Percentiles rank a stretch among this genome's conserved stretches.
Evolutionary conservation across 345 rosid species (phyloP).

Genomic region (Gossypium raimondii): DNA sequence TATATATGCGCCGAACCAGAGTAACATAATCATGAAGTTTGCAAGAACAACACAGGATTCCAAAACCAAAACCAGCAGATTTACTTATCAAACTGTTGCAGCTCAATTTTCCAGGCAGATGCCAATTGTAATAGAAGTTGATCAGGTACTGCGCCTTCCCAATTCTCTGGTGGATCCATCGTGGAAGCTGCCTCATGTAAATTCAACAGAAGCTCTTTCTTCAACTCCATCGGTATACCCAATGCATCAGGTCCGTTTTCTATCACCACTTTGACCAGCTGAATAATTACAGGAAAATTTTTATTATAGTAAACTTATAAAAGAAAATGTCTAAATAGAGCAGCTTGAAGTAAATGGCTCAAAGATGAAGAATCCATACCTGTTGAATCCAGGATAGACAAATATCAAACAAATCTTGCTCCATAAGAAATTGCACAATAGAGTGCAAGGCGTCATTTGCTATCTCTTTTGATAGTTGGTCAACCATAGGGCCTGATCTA

Average conservation of each 20-base stretch:
- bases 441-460: conserved; percentile 71
- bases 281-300: conserved; percentile 13
- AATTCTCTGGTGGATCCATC: conserved; percentile 80
- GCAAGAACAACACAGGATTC: conserved; percentile 1
- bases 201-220: conserved; percentile 73
- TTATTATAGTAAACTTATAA: not conserved
- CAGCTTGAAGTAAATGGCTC: conserved; percentile 3
- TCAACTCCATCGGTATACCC: conserved; percentile 74
- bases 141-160: conserved; percentile 87
- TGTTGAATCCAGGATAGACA: conserved; percentile 96
- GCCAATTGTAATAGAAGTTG: conserved; percentile 86
- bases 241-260: conserved; percentile 71
- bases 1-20: not conserved
- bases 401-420: conserved; percentile 74
- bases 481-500: conserved; percentile 82
- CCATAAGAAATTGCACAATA: conserved; percentile 73
- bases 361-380: conserved; percentile 41
- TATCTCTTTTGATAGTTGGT: conserved; percentile 82
- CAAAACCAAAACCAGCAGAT: not conserved
- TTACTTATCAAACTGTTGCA: conserved; percentile 68
- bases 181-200: conserved; percentile 71
- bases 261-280: conserved; percentile 71
- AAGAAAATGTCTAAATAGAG: not conserved
- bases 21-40: conserved; percentile 2
- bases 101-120: conserved; percentile 83